These are phyloP conservation scores for Phytophthora nicotianae DNA, from an alignment of 352 stramenopile species.

Conservation along the genomic window DNA sequence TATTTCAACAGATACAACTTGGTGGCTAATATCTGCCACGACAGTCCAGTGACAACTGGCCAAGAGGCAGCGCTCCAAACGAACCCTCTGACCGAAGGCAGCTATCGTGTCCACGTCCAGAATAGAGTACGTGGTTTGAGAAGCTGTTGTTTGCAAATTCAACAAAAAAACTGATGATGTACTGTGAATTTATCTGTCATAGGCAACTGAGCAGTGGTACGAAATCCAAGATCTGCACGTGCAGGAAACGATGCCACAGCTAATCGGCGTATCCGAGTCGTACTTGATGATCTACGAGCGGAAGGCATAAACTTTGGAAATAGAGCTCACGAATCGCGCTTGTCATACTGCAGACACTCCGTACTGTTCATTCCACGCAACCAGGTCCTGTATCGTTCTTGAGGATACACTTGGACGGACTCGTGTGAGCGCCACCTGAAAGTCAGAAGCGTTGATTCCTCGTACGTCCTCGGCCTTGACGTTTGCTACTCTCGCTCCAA, in stretches of 20 bases:
- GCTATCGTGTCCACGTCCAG: constrained; percentile 96
- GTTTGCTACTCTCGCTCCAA: constrained; percentile 61
- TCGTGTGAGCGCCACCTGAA: constrained; percentile 55
- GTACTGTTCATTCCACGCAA: constrained; percentile 73
- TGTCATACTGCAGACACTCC: constrained; percentile 62
- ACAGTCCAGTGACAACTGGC: constrained; percentile 93
- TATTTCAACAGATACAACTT: constrained; percentile 95
- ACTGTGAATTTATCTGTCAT: constrained; percentile 19
- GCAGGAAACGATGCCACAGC: constrained; percentile 97
- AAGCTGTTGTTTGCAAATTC: constrained; percentile 3
- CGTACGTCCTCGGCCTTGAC: constrained; percentile 69
- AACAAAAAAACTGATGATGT: constrained; percentile 16
- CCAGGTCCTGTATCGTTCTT: constrained; percentile 55
- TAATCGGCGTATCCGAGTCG: constrained; percentile 97
- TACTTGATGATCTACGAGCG: constrained; percentile 92
- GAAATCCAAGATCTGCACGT: constrained; percentile 99
- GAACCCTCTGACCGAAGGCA: constrained; percentile 95
- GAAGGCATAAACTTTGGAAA: constrained; percentile 56
- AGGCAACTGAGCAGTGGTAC: constrained; percentile 97
- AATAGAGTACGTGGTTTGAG: constrained; percentile 74
- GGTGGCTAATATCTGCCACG: constrained; percentile 97
- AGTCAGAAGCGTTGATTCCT: constrained; percentile 62
- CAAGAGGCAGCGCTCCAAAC: constrained; percentile 87
- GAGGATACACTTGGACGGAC: constrained; percentile 77
- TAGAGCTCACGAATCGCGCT: constrained; percentile 19